Base-by-base conservation (phyloP, 2,329 filamentous ascomycete species). In the Penicillium sp. region DNA sequence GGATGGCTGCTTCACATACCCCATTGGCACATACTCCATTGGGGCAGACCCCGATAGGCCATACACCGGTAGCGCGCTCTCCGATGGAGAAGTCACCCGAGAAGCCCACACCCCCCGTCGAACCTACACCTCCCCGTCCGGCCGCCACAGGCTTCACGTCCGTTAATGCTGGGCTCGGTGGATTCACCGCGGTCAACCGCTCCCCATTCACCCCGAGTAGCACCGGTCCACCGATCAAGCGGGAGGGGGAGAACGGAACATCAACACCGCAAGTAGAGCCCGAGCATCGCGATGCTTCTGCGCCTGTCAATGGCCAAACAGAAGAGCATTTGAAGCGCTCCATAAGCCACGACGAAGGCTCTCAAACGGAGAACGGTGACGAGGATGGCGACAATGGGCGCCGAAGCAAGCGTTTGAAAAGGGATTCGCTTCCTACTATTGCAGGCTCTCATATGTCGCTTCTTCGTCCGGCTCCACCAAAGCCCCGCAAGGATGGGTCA, bases 391-490 rank as follows among this genome's bases (percentile, higher is more conserved):
- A 83, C 44, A 81, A 78, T 57, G 90, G 88, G 60, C 85, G 94
- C 58, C 87, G 93, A 54, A 97, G 92, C 74, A 99, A 99, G 77
- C 86, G 94, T 41, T 80, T 96, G 11, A 96, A 94, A 74, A 96
- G 95, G 81, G 73, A 84, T 70, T 75, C 75, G 41, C 78, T 81
- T 18, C 69, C 93, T 41, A 96, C 90, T 32, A 91, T 99, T 62
- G 92, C 92, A 60, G 94, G 94, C 50, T 97, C 93, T 48, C 92
- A 97, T 75, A 97, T 97, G 92, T 94, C 90, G 57, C 85, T 93
- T 67, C 92, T 96, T 68, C 89, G 93, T 49, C 90, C 93, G 53
- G 87, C 89, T 24, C 87, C 87, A 14, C 74, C 77, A 8, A 90
- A 77, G 48, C 69, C 78, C 40, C 79, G 80, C 45, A 80, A 81